Percentiles rank a stretch among this genome's conserved stretches.
Conservation (phyloP, 2,329 filamentous ascomycete species). For the Trichoderma breve region DNA sequence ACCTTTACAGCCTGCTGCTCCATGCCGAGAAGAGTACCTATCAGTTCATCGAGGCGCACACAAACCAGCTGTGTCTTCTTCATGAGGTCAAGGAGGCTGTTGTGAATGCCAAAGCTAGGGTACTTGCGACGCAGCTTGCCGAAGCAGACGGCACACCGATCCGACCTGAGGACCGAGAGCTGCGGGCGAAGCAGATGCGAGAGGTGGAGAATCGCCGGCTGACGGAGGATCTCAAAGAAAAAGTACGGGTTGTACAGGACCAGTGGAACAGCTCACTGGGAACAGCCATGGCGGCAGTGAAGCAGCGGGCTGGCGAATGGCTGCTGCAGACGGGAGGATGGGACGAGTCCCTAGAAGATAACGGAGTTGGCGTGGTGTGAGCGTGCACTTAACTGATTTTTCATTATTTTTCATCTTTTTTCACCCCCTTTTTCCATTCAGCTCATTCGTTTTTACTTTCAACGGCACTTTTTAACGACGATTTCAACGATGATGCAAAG, state of each 20-base stretch:
- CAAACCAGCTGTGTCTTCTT: conserved; percentile 81
- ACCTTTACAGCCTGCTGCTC: conserved; percentile 78
- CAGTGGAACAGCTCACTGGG: conserved; percentile 91
- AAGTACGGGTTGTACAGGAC: conserved; percentile 84
- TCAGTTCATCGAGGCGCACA: conserved; percentile 95
- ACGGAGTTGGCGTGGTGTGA: conserved; percentile 41
- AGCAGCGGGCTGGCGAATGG: conserved; percentile 70
- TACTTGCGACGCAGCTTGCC: conserved; percentile 63
- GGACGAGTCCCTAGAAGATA: conserved; percentile 71
- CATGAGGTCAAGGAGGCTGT: conserved; percentile 86
- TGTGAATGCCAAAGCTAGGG: conserved; percentile 64
- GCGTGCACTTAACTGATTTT: neutral
- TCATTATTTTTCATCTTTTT: neutral
- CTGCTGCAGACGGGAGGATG: conserved; percentile 78
- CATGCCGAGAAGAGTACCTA: conserved; percentile 92
- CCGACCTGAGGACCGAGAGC: conserved; percentile 34
- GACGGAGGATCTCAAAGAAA: conserved; percentile 88
- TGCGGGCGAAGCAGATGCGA: conserved; percentile 55
- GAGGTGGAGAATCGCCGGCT: conserved; percentile 66
- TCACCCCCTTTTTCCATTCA: neutral
- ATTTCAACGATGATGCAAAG: neutral
- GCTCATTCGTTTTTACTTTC: neutral
- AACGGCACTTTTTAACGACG: neutral
- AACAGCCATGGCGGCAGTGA: conserved; percentile 68
- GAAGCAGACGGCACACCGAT: conserved; percentile 38